phyloP scores from a whole-genome alignment of 306 rosid species.

The Quercus berberidifolia region DNA sequence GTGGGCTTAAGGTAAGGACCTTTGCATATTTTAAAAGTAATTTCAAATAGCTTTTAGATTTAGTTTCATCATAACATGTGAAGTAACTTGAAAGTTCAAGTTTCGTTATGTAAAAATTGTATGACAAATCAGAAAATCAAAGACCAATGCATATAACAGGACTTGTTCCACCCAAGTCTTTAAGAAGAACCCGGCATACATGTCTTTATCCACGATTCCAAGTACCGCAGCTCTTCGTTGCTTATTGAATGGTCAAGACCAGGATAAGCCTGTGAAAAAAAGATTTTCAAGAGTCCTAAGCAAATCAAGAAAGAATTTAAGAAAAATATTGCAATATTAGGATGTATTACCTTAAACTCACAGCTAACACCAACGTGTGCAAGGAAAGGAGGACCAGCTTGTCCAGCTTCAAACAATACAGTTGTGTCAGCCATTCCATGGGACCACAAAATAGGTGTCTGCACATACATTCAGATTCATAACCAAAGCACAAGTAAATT shows the following conservation, averaged over 20 bases:
- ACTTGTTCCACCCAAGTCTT: constrained; percentile 5
- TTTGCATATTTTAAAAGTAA: neutral
- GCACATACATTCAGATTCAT: constrained; percentile 23
- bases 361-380: constrained; percentile 55
- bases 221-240: constrained; percentile 56
- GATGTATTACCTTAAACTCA: constrained; percentile 59
- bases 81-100: neutral
- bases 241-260: constrained; percentile 67
- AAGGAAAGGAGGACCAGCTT: constrained; percentile 78
- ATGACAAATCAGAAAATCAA: neutral
- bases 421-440: constrained; percentile 65
- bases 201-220: constrained; percentile 79
- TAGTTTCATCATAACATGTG: neutral
- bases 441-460: constrained; percentile 78
- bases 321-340: constrained; percentile 11
- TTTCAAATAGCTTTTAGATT: neutral
- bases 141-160: neutral
- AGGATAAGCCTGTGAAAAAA: constrained; percentile 62
- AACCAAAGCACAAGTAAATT: neutral
- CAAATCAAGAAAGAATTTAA: neutral
- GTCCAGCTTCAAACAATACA: constrained; percentile 77
- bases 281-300: constrained; percentile 1
- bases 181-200: constrained; percentile 57
- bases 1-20: too few species aligned
- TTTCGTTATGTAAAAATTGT: neutral